These are phyloP conservation scores for Fusarium paranaense DNA, from an alignment of 2,329 filamentous ascomycete genomes.

Conservation along the genomic window DNA sequence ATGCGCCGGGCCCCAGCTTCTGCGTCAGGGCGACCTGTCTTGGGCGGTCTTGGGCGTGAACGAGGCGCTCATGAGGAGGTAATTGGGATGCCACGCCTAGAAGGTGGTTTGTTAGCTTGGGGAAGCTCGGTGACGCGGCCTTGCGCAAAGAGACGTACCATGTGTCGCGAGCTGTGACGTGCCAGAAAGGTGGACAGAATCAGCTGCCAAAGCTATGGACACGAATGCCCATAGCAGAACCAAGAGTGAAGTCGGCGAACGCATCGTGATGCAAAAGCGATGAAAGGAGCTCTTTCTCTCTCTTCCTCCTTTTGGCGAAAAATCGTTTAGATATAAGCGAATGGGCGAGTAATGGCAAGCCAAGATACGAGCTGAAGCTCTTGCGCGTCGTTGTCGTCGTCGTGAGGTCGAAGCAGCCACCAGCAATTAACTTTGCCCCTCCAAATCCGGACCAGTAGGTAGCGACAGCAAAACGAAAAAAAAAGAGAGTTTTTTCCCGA, in stretches of 20 bases:
- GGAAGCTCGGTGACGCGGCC: neutral
- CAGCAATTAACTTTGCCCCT: constrained; percentile 18
- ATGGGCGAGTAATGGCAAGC: neutral
- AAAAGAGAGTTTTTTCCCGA: neutral
- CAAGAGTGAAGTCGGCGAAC: constrained; percentile 24
- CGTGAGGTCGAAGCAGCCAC: constrained; percentile 5
- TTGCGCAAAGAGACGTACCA: constrained; percentile 19
- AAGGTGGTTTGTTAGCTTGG: constrained; percentile 19
- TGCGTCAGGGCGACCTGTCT: constrained; percentile 83
- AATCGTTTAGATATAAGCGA: neutral
- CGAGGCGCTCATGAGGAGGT: constrained; percentile 76
- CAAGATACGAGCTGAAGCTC: constrained; percentile 15
- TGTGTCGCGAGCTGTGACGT: constrained; percentile 39
- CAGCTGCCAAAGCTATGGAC: constrained; percentile 15
- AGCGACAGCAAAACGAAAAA: constrained; percentile 20
- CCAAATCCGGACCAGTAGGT: constrained; percentile 25
- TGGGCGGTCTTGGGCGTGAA: constrained; percentile 80
- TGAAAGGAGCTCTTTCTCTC: neutral
- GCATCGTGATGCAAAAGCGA: constrained; percentile 25
- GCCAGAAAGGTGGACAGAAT: constrained; percentile 27
- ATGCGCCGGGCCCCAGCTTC: constrained; percentile 82
- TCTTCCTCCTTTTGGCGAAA: neutral
- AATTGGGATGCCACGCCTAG: constrained; percentile 80
- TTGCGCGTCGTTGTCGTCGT: constrained; percentile 4
- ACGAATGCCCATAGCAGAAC: constrained; percentile 31